A percentile compares a stretch with the other conserved stretches of the same genome.
phyloP scores from a whole-genome alignment of 2,329 filamentous ascomycete genomes.

The Ciborinia camelliae region DNA sequence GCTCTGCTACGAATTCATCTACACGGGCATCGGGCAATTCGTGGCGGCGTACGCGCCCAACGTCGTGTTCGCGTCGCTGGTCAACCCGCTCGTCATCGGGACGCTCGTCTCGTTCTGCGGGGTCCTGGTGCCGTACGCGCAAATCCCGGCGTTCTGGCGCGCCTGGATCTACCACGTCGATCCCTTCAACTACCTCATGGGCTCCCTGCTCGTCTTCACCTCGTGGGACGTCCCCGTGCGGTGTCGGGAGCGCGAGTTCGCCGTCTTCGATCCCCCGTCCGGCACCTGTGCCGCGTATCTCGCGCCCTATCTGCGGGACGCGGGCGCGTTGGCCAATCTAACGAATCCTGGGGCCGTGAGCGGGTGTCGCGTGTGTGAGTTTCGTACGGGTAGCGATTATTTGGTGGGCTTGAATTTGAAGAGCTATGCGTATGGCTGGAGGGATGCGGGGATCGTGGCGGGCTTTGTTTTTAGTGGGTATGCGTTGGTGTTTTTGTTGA shows the following conservation, averaged over 20 bases:
- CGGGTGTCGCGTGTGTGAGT: slow-evolving; percentile 60
- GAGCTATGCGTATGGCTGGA: slow-evolving; percentile 63
- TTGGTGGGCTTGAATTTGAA: slow-evolving; percentile 56
- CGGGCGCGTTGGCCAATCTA: slow-evolving; percentile 50
- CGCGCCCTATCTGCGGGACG: slow-evolving; percentile 46
- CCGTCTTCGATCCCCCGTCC: slow-evolving; percentile 44
- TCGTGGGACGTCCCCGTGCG: slow-evolving; percentile 47
- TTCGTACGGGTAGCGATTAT: slow-evolving; percentile 56
- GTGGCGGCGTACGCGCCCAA: slow-evolving; percentile 62
- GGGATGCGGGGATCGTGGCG: slow-evolving; percentile 54
- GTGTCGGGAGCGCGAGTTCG: slow-evolving; percentile 50
- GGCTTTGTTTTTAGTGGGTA: slow-evolving; percentile 45
- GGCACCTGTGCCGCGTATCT: slow-evolving; percentile 59
- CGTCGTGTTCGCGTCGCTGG: slow-evolving; percentile 55
- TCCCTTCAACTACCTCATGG: slow-evolving; percentile 60
- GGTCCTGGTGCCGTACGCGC: slow-evolving; percentile 68
- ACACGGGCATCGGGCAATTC: slow-evolving; percentile 59
- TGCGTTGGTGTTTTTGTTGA: slow-evolving; percentile 45
- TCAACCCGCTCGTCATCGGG: slow-evolving; percentile 54
- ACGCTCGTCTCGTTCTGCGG: slow-evolving; percentile 69
- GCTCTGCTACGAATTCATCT: slow-evolving; percentile 40
- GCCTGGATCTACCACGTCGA: slow-evolving; percentile 52
- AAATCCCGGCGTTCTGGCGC: slow-evolving; percentile 64
- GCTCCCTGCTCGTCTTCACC: slow-evolving; percentile 51
- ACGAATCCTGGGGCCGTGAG: slow-evolving; percentile 56